Conservation (phyloP, 495 filamentous ascomycete species). For the Clavariopsis aquatica region DNA sequence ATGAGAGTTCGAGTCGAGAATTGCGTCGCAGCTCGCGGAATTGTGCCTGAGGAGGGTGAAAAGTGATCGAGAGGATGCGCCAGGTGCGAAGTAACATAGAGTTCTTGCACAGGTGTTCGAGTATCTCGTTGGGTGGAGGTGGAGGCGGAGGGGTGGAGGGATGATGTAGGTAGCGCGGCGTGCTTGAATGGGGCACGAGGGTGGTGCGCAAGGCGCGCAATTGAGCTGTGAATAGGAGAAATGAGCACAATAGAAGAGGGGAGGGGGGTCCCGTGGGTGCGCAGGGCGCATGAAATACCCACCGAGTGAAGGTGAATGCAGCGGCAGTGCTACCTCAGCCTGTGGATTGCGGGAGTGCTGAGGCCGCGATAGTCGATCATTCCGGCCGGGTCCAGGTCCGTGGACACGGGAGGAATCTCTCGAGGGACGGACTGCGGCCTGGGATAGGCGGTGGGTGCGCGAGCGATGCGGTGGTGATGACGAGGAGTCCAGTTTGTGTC, state of each 20-base stretch:
- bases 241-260: not conserved
- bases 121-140: not conserved
- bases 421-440: constrained; percentile 2
- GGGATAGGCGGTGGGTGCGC: not conserved
- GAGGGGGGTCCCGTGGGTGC: not conserved
- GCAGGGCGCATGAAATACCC: constrained; percentile 7
- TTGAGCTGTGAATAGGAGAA: constrained; percentile 6
- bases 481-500: not conserved
- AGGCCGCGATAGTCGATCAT: constrained; percentile 30
- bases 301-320: constrained; percentile 10
- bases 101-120: not conserved
- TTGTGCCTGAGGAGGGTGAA: not conserved
- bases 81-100: not conserved
- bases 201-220: constrained; percentile 3
- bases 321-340: constrained; percentile 31
- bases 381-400: constrained; percentile 25
- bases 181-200: not conserved
- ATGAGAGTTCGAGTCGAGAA: not conserved
- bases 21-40: constrained; percentile 1
- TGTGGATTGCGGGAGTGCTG: constrained; percentile 23
- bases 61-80: not conserved
- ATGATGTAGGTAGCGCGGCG: not conserved
- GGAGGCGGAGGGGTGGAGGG: not conserved
- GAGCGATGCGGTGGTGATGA: constrained; percentile 5
- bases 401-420: constrained; percentile 21